Conservation (phyloP, 805 yeast genomes). For the Yarrowia sp. region DNA sequence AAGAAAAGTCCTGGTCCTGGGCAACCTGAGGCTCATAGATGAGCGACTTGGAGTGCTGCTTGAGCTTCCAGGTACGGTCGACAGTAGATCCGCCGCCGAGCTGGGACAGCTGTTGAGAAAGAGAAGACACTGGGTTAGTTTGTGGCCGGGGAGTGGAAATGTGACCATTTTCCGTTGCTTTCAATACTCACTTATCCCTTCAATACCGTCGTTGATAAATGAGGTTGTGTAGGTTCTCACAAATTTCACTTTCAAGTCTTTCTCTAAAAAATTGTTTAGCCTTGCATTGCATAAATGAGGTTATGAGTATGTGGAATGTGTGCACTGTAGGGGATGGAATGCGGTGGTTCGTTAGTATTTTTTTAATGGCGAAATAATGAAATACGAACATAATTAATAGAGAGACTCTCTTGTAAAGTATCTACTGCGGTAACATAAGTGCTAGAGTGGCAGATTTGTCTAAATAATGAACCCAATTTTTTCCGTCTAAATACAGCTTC, state of each 20-base stretch:
- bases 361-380: too few relatives aligned
- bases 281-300: conserved; percentile 16
- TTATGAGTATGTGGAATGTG: not conserved
- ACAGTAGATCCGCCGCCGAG: conserved; percentile 33
- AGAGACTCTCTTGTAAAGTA: too few relatives aligned
- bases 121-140: conserved; percentile 15
- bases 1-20: conserved; percentile 89
- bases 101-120: conserved; percentile 21
- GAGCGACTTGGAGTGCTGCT: conserved; percentile 83
- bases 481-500: too few relatives aligned
- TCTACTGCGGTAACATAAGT: too few relatives aligned
- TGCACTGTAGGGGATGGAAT: too few relatives aligned
- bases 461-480: too few relatives aligned
- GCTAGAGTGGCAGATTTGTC: too few relatives aligned
- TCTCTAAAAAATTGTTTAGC: not conserved
- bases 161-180: not conserved
- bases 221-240: not conserved
- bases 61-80: conserved; percentile 82
- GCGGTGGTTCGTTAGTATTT: too few relatives aligned
- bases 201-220: not conserved
- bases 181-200: conserved; percentile 17
- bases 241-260: not conserved
- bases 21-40: conserved; percentile 84
- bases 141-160: not conserved
- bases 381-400: too few relatives aligned